Evolutionary conservation across 2,329 filamentous ascomycete species (phyloP).

Genomic region (Meredithiella fracta): DNA sequence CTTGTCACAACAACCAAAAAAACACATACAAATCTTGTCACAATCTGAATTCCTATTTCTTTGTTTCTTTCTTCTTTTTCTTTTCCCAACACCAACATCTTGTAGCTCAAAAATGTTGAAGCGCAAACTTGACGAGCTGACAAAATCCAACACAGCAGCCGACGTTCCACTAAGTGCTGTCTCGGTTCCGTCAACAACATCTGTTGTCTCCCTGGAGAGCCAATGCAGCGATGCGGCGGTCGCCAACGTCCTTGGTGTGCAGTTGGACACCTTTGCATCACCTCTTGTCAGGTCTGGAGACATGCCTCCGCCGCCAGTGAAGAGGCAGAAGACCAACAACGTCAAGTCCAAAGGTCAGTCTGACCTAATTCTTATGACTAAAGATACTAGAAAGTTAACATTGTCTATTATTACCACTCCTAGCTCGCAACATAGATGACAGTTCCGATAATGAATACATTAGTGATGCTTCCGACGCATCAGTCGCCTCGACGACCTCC

Average conservation of each 20-base stretch:
- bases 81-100: too few species aligned
- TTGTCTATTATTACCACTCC: background rate
- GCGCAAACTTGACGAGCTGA: background rate
- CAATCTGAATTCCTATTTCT: background rate
- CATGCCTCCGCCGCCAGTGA: background rate
- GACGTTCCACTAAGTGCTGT: background rate
- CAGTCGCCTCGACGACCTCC: slow-evolving; percentile 6
- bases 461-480: slow-evolving; percentile 7
- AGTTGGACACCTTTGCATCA: background rate
- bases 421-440: background rate
- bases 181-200: background rate
- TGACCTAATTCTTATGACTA: too few species aligned
- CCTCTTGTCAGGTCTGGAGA: background rate
- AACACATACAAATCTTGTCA: too few species aligned
- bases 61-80: background rate
- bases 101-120: background rate
- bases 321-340: background rate
- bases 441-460: slow-evolving; percentile 10
- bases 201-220: background rate
- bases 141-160: background rate
- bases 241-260: background rate
- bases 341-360: too few species aligned
- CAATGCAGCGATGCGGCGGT: background rate
- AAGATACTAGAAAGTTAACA: background rate
- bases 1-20: too few species aligned